Base-by-base conservation (phyloP, 371 early-diverging fungal genomes). In the Mycotypha africana region DNA sequence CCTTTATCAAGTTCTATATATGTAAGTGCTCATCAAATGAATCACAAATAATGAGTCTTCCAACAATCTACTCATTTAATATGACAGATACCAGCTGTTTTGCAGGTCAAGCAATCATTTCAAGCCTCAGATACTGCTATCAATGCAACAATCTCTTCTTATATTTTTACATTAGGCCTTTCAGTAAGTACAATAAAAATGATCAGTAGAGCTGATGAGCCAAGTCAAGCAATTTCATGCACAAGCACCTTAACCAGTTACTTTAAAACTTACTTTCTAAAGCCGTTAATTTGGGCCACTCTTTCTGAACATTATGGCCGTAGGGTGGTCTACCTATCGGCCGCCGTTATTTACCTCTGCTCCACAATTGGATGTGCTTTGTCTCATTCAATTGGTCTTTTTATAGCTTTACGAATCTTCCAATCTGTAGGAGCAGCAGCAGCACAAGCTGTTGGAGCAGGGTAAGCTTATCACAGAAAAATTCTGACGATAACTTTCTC, bases 401-500 rank as follows among this genome's bases (percentile, higher is more conserved):
- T 91, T 25, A 70, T 84, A 22, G 49, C 62, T 10, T 74, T 85
- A 38, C 78, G 91, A 0, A 55, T 79, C 9, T 54, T 89, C 12
- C 91, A 91, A 59, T 63, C 87, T 9, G 64, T 72, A 21, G 89
- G 89, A 4, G 73, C 86, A 8, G 81, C 85, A 20, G 86, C 86
- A 10, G 79, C 82, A 17, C 76, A 82, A 43, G 75, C 82, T 11
- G 78, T 88, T 3, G 89, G 89, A 1, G 86, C 86, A 26, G 90
- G 88, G 38, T 78, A 76, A 8, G 67, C n/a, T 4, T 3, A 21
- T 8, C 30, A 28, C 8, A 28, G 30, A 28, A 28, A 28, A 28
- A 28, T 6, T 12, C 30, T 28, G 8, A 28, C 30, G 8, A 28
- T 6, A 11, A 28, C 0, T 22, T n/a, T n/a, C n/a, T n/a, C n/a